phyloP scores from a whole-genome alignment of 2,329 filamentous ascomycete genomes.

The Nigrospora oryzae region DNA sequence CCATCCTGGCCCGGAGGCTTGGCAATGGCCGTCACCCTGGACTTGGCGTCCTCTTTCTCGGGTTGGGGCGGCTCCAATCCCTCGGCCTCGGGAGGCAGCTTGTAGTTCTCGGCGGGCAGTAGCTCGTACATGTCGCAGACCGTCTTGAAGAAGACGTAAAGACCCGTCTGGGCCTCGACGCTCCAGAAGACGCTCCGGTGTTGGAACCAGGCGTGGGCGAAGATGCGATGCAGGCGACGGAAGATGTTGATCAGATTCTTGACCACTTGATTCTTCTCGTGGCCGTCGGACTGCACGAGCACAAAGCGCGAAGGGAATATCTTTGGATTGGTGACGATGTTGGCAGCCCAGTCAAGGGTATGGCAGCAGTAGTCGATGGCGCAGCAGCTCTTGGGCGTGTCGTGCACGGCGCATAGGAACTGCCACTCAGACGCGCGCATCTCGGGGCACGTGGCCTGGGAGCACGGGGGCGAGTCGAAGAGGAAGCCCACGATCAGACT shows the following conservation, averaged over 20 bases:
- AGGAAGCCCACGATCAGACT: conserved; percentile 87
- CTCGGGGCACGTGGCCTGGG: conserved; percentile 81
- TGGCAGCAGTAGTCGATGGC: conserved; percentile 99
- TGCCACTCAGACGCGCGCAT: conserved; percentile 99
- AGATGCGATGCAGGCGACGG: conserved; percentile 87
- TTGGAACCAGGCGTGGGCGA: conserved; percentile 98
- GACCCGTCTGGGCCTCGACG: conserved; percentile 79
- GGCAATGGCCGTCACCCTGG: conserved; percentile 23
- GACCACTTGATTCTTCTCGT: conserved; percentile 55
- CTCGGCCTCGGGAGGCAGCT: conserved; percentile 86
- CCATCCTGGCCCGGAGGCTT: conserved; percentile 16
- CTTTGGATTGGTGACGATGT: conserved; percentile 87
- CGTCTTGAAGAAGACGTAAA: conserved; percentile 95
- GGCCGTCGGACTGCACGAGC: conserved; percentile 41
- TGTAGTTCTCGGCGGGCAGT: conserved; percentile 90
- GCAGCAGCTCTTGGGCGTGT: conserved; percentile 92
- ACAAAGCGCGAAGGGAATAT: conserved; percentile 83
- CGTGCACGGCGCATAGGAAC: conserved; percentile 95
- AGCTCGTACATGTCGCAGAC: conserved; percentile 89
- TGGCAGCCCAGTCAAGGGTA: conserved; percentile 95
- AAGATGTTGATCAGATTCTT: conserved; percentile 94
- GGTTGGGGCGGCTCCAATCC: conserved; percentile 52
- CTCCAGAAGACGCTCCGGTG: conserved; percentile 93
- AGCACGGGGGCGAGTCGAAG: conserved; percentile 83
- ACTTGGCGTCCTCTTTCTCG: conserved; percentile 32